Evolutionary conservation across 1,139 yeast species (phyloP), one percentile per base, ranked within the genome.

Genomic region (Scheffersomyces lignicola): DNA sequence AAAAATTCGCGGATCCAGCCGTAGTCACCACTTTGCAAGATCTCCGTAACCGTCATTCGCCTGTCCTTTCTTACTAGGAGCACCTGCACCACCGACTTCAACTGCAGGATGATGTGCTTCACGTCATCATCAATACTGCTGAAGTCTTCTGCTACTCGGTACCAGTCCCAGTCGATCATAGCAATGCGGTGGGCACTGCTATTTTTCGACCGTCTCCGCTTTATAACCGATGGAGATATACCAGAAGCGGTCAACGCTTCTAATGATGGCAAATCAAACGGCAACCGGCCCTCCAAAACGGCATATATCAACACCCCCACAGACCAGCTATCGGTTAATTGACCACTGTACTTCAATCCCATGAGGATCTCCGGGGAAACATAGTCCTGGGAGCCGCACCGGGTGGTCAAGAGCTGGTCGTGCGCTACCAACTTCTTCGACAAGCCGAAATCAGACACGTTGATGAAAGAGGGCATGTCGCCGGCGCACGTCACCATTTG

Each of bases 381-480:
- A 49, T 92, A 92, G 56, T 92, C 97, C 45, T 88, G 96, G 1
- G 96, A 85, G 0, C 98, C 98, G 59, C 98, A 92, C 39, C 97
- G 64, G 1, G 97, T 90, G 2, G 83, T 71, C 18, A 94, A 69
- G 38, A 83, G 49, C 26, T 89, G 87, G 42, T 75, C 68, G 0
- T 63, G 67, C 1, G 76, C 73, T 32, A 74, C 76, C 14, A 90
- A 71, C 36, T 69, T 65, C 48, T 88, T 81, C 10, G 96, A 83
- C 18, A 92, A 70, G 0, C 98, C 98, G 60, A 92, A 81, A 63
- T 92, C 98, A 0, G 95, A 83, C 29, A 92, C 58, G 24, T 85
- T 81, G 1, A 80, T 73, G 3, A 87, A 42, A 3, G 82, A 66
- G 9, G 47, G 34, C 25, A 45, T 47, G 10, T 45, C 44, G 16